A percentile compares a stretch with the other conserved stretches of the same genome.
phyloP scores from a whole-genome alignment of 805 yeast species.

The Huiozyma sinensis region DNA sequence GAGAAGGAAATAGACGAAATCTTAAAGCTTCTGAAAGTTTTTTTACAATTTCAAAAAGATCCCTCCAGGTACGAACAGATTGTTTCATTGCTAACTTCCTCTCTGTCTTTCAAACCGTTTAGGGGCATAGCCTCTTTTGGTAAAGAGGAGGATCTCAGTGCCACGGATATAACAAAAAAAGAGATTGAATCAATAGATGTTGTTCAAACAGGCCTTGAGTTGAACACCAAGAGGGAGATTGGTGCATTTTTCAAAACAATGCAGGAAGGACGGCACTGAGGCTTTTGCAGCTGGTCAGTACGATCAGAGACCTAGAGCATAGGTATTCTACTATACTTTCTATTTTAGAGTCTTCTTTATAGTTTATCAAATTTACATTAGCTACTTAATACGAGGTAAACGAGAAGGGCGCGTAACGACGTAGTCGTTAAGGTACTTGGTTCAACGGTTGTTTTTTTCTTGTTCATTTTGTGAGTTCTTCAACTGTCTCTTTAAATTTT shows the following conservation, averaged over 20 bases:
- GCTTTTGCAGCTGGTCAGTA: too few relatives aligned
- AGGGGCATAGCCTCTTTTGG: background rate
- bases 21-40: constrained; percentile 15
- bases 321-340: too few relatives aligned
- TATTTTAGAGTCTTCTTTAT: too few relatives aligned
- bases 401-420: too few relatives aligned
- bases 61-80: background rate
- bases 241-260: constrained; percentile 18
- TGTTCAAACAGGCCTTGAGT: constrained; percentile 15
- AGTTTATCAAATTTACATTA: too few relatives aligned
- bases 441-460: background rate
- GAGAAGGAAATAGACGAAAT: constrained; percentile 10
- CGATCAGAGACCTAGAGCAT: too few relatives aligned
- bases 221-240: constrained; percentile 19
- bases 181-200: constrained; percentile 12
- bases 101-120: background rate
- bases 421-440: background rate
- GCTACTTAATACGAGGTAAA: too few relatives aligned
- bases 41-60: constrained; percentile 2
- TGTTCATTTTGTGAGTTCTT: constrained; percentile 1
- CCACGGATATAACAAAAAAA: background rate
- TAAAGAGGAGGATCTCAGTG: background rate
- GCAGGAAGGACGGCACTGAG: background rate
- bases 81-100: background rate
- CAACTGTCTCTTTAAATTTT: constrained; percentile 33